Conservation (phyloP, 1,284 basidiomycete species). For the Takashimella koratensis region DNA sequence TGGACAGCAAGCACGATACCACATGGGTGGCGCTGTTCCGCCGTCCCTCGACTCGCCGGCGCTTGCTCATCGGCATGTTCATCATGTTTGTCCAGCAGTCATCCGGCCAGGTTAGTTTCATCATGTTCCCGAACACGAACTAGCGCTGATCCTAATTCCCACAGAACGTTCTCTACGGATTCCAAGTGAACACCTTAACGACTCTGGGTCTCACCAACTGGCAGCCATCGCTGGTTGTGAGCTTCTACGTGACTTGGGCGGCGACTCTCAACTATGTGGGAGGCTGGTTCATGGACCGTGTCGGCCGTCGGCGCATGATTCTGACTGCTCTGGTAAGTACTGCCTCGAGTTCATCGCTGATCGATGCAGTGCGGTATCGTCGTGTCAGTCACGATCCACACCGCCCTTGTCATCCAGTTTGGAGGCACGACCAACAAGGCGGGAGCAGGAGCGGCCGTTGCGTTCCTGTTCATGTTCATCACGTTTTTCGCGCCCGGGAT, state of each 20-base stretch:
- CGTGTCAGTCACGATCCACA: conserved; percentile 2
- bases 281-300: conserved; percentile 1
- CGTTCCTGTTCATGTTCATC: conserved; percentile 11
- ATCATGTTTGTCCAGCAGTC: conserved; percentile 11
- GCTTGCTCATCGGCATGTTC: conserved; percentile 7
- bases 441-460: conserved; percentile 6
- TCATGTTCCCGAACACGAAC: too few relatives aligned
- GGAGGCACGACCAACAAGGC: conserved; percentile 5
- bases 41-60: not conserved
- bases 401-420: conserved; percentile 1
- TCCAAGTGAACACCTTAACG: conserved; percentile 6
- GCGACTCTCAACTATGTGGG: conserved; percentile 3
- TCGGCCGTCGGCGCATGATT: conserved; percentile 5
- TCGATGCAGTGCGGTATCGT: not conserved
- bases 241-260: conserved; percentile 7
- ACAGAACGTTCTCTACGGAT: too few relatives aligned
- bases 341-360: not conserved
- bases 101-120: conserved; percentile 4
- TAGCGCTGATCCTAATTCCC: too few relatives aligned
- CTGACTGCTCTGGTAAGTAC: conserved; percentile 4
- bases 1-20: conserved; percentile 11
- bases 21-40: conserved; percentile 3
- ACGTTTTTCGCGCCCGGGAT: conserved; percentile 8
- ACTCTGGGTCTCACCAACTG: conserved; percentile 6
- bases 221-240: conserved; percentile 1